Conservation (phyloP, 225 moss, liverwort and hornwort species). For the Bryoerythrophyllum caledonicum region DNA sequence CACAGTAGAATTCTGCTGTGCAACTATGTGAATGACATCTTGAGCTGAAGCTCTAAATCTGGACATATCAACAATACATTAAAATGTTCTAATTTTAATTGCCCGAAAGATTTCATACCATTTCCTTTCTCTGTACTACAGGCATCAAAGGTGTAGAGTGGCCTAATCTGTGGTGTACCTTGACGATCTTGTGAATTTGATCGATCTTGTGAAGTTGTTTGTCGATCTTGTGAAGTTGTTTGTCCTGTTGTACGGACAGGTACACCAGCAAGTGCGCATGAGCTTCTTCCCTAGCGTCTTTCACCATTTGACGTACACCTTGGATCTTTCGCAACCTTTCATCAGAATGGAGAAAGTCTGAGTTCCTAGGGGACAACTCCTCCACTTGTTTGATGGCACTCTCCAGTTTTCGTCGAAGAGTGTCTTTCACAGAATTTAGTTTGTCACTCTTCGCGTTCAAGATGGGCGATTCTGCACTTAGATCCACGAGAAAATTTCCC, state of each 20-base stretch:
- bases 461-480: background rate
- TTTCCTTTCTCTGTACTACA: background rate
- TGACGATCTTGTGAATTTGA: background rate
- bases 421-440: background rate
- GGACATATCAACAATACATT: too few relatives aligned
- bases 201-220: too few relatives aligned
- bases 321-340: constrained; percentile 2
- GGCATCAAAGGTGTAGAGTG: constrained; percentile 12
- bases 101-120: too few relatives aligned
- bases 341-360: background rate
- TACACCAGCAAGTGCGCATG: background rate
- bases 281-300: background rate
- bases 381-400: constrained; percentile 6
- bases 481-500: background rate
- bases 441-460: background rate
- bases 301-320: constrained; percentile 1
- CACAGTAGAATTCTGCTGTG: background rate
- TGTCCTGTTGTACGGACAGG: background rate
- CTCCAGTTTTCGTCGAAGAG: background rate
- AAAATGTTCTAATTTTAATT: too few relatives aligned
- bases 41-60: too few relatives aligned
- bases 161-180: constrained; percentile 10
- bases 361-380: background rate
- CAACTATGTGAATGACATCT: too few relatives aligned
- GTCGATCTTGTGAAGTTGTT: too few relatives aligned